Percentiles rank a stretch among this genome's conserved stretches.
phyloP scores from a whole-genome alignment of 208 protist genomes.

The Porcisia deanei region DNA sequence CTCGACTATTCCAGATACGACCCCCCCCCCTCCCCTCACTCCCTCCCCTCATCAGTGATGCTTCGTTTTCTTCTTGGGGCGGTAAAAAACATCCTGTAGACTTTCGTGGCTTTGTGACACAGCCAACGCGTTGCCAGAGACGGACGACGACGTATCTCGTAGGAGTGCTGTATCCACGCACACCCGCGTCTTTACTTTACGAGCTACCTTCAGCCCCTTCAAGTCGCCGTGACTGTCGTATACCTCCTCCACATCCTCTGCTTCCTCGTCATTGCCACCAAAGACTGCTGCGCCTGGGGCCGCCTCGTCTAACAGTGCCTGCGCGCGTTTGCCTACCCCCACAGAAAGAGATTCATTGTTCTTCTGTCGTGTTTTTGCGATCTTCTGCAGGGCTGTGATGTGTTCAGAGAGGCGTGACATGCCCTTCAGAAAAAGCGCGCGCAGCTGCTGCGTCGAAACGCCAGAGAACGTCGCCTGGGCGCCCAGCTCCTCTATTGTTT shows the following conservation, averaged over 20 bases:
- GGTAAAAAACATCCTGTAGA: slow-evolving; percentile 78
- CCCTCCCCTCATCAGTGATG: slow-evolving; percentile 23
- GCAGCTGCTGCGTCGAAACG: slow-evolving; percentile 79
- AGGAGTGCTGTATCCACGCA: slow-evolving; percentile 74
- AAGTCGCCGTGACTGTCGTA: slow-evolving; percentile 73
- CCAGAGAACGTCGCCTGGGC: slow-evolving; percentile 60
- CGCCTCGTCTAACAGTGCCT: background rate
- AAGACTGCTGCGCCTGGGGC: slow-evolving; percentile 10
- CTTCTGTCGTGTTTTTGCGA: slow-evolving; percentile 19
- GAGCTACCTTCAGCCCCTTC: slow-evolving; percentile 72
- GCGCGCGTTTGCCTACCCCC: slow-evolving; percentile 7
- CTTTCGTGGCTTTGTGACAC: slow-evolving; percentile 15
- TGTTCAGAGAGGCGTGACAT: slow-evolving; percentile 78
- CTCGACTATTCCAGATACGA: background rate
- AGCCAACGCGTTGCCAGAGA: slow-evolving; percentile 36
- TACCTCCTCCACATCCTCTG: slow-evolving; percentile 42
- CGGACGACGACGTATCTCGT: slow-evolving; percentile 58
- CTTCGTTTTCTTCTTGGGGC: slow-evolving; percentile 60
- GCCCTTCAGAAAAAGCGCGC: slow-evolving; percentile 87
- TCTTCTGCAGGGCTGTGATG: slow-evolving; percentile 55
- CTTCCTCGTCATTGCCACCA: slow-evolving; percentile 40
- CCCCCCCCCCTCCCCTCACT: too few relatives aligned
- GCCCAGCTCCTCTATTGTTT: slow-evolving; percentile 68
- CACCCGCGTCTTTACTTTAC: slow-evolving; percentile 49
- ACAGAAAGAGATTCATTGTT: background rate